These are phyloP conservation scores for Chenopodium album DNA, from an alignment of 148 eudicot genomes.

Conservation along the genomic window DNA sequence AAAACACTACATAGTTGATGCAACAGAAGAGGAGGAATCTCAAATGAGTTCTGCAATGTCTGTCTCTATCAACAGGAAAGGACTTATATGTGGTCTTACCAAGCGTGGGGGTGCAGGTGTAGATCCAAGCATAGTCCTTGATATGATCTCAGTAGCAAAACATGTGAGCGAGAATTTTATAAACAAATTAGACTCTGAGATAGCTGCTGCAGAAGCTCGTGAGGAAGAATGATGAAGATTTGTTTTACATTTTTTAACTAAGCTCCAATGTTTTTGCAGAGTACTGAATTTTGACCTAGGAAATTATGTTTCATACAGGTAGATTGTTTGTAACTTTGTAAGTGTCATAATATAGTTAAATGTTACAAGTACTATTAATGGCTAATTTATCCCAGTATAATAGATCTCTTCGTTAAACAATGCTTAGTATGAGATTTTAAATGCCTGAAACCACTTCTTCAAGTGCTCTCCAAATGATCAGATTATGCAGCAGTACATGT, in stretches of 20 bases:
- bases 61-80: conserved; percentile 63
- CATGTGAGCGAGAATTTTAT: conserved; percentile 74
- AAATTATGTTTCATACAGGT: background rate
- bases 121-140: conserved; percentile 82
- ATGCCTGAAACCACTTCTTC: background rate
- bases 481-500: background rate
- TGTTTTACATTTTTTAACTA: background rate
- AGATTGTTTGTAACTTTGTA: background rate
- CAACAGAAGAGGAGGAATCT: conserved; percentile 87
- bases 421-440: background rate
- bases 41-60: conserved; percentile 91
- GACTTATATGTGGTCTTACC: conserved; percentile 72
- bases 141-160: conserved; percentile 88
- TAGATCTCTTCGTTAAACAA: background rate
- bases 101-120: conserved; percentile 88
- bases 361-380: too few species aligned
- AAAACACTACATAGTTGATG: conserved; percentile 85
- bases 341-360: background rate
- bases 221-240: conserved; percentile 33
- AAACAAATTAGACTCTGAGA: conserved; percentile 80
- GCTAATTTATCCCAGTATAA: background rate
- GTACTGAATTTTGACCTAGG: background rate
- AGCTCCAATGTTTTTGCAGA: background rate
- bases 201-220: conserved; percentile 69
- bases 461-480: background rate